Conservation (phyloP, 176 grass and related monocot genomes). For the Oryza meridionalis region DNA sequence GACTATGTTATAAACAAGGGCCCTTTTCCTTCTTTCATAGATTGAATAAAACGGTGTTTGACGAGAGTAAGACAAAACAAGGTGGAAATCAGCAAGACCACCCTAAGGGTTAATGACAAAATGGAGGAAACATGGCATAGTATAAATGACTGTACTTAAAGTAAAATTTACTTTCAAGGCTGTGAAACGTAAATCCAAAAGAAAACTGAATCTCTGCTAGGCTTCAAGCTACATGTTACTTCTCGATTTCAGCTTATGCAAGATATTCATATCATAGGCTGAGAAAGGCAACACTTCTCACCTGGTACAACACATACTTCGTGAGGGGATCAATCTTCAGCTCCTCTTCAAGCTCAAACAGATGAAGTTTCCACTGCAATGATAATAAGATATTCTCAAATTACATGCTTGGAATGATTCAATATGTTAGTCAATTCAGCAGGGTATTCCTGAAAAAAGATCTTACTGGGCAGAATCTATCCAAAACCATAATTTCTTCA, state of each 20-base stretch:
- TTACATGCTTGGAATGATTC: not conserved
- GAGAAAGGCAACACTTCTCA: constrained; percentile 25
- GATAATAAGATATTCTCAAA: constrained; percentile 18
- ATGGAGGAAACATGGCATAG: not conserved
- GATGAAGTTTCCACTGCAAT: constrained; percentile 97
- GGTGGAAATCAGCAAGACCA: not conserved
- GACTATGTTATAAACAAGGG: constrained; percentile 9
- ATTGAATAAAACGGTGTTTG: not conserved
- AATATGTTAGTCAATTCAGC: not conserved
- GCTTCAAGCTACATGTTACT: not conserved
- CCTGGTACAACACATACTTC: constrained; percentile 92
- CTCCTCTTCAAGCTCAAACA: constrained; percentile 97
- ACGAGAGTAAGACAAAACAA: not conserved
- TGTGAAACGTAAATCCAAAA: not conserved
- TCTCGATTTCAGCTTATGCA: not conserved
- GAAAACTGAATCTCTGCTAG: not conserved
- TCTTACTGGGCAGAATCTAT: constrained; percentile 91
- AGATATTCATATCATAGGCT: not conserved
- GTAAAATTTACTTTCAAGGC: not conserved
- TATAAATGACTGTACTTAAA: not conserved
- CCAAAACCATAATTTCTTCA: constrained; percentile 94
- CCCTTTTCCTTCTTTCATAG: not conserved
- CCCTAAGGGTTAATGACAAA: not conserved
- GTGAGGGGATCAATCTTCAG: constrained; percentile 77
- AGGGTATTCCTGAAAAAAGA: constrained; percentile 30